Evolutionary conservation across 495 filamentous ascomycete species (phyloP), one percentile per base, ranked within the genome.

Genomic region (Penicillium coffeae): DNA sequence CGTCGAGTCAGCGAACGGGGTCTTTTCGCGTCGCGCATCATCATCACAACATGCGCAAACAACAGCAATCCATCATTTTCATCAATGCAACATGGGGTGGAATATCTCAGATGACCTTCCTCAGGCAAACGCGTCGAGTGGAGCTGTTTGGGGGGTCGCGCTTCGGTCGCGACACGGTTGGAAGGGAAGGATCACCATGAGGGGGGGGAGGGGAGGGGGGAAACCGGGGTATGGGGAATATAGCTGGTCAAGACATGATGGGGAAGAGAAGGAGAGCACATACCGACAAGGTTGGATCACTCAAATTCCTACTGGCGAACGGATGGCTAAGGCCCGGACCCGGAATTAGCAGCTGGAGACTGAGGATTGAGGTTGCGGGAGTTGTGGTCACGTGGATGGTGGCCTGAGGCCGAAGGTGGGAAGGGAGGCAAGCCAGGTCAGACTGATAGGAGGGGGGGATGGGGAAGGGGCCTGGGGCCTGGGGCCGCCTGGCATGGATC

Each of bases 211-310:
- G 15, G 27, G 35, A 46, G 19, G 40, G 38, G 27, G 22, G 35
- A 38, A 41, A 13, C 12, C 1, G 16, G 16, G 19, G 21, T 50
- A 33, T 18, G 33, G 15, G 13, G 21, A 14, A 3, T 3, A 9
- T 35, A 27, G 27, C 27, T 19, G 46, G 21, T 32, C 45, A 50
- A 39, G 56, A 25, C 38, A 45, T 52, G 47, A 39, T 46, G 51
- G 55, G 45, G 38, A 16, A 38, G 30, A 6, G 14, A 33, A 27
- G 40, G 25, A 19, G 4, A 45, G 47, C 67, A 75, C 72, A 67
- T 75, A 75, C 72, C 69, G 70, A 75, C 66, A 68, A 73, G 68
- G 68, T 59, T 73, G 69, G 69, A 66, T 58, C 56, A 67, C 62
- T 54, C 66, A 64, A 66, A 67, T 68, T 71, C 66, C 70, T 67